Evolutionary conservation across 2,329 filamentous ascomycete genomes (phyloP), one percentile per base, ranked within the genome.

Genomic region (Sporothrix euskadiensis): DNA sequence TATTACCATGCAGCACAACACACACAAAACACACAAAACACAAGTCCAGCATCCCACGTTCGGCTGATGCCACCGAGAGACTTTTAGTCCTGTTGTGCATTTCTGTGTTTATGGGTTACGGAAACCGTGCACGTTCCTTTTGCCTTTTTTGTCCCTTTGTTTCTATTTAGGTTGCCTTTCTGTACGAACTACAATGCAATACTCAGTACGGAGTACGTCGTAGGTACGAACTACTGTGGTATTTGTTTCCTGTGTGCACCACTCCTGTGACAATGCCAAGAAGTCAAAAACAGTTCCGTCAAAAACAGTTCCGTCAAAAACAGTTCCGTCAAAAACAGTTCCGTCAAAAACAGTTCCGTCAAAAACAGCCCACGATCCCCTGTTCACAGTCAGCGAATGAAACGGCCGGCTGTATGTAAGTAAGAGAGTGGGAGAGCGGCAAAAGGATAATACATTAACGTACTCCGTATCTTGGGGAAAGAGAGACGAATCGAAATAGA

Each of bases 251-350:
- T 59, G 35, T 32, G 12, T 59, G 68, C 32, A 69, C 19, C 68
- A 41, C 22, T 71, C 30, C 69, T 71, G 56, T 61, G 69, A 71
- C 54, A 71, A 35, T 47, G 54, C 69, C 69, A 71, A 71, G 68
- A n/a, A 69, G 39, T 22, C 30, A 35, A 35, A 35, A 35, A 35
- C 35, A 35, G 2, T 9, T 56, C n/a, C 32, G 19, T 32, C 19
- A 52, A 69, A 68, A 52, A 49, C 44, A 16, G 35, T 9, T 56
- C n/a, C 32, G 19, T 32, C 19, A 52, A 69, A 68, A 52, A 49
- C 44, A 16, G 35, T 9, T 56, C n/a, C 32, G 19, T 32, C 19
- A 52, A 69, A 68, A 52, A 49, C 44, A 16, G 35, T n/a, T n/a
- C n/a, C n/a, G 39, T 22, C 30, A 35, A 35, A 35, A 35, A 35